Evolutionary conservation across 208 protist species (phyloP).

Genomic region (Crithidia mellificae): DNA sequence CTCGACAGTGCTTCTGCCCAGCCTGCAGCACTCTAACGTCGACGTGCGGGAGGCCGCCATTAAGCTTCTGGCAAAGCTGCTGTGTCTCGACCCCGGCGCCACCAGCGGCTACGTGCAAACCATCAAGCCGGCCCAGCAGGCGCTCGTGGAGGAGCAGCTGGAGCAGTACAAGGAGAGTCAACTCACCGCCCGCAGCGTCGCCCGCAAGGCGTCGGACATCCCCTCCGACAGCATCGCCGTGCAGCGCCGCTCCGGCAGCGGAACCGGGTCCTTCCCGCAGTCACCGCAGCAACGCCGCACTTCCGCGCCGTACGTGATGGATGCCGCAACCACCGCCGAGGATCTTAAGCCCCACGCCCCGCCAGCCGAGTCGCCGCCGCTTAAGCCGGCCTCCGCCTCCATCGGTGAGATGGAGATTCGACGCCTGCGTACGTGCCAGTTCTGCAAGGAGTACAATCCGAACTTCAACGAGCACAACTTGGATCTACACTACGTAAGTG

Average conservation of each 20-base stretch:
- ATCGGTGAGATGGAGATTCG: conserved; percentile 33
- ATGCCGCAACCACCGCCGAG: neutral
- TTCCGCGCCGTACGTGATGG: conserved; percentile 3
- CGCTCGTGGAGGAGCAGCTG: conserved; percentile 75
- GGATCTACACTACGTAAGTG: conserved; percentile 85
- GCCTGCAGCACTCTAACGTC: conserved; percentile 73
- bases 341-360: neutral
- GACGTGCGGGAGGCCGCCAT: conserved; percentile 79
- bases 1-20: conserved; percentile 58
- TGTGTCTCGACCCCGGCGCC: conserved; percentile 36
- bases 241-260: conserved; percentile 8
- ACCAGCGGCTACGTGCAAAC: conserved; percentile 38
- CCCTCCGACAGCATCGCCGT: conserved; percentile 20
- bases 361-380: neutral
- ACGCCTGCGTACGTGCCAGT: conserved; percentile 74
- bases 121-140: conserved; percentile 78
- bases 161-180: conserved; percentile 32
- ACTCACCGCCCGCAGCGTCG: conserved; percentile 1
- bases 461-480: conserved; percentile 74
- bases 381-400: conserved; percentile 12
- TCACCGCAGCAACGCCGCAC: neutral
- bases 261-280: neutral
- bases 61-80: conserved; percentile 71
- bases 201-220: conserved; percentile 12
- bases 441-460: conserved; percentile 79